Evolutionary conservation across 129 eudicot genomes (phyloP).

Genomic region (Logfia minima): DNA sequence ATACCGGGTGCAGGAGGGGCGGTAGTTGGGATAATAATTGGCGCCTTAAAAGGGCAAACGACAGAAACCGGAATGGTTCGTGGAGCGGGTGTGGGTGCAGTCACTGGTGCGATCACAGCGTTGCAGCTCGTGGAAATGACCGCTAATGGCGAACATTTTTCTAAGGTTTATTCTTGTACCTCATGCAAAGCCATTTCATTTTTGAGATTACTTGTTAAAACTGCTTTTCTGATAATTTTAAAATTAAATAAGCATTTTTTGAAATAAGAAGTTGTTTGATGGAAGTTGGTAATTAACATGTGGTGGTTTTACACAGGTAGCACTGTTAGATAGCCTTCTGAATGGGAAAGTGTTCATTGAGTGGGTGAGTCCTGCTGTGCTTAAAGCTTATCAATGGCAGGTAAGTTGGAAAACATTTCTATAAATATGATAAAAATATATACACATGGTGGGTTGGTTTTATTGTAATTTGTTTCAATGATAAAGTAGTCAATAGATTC

Average conservation of each 20-base stretch:
- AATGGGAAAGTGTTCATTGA: constrained; percentile 79
- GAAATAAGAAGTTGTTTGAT: background rate
- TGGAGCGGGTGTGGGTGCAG: constrained; percentile 72
- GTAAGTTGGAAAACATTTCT: constrained; percentile 26
- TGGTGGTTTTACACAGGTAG: constrained; percentile 49
- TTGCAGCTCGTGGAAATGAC: constrained; percentile 65
- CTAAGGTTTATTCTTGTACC: constrained; percentile 49
- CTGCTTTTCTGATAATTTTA: background rate
- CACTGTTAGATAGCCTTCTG: constrained; percentile 64
- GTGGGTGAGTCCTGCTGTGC: constrained; percentile 87
- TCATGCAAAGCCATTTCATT: background rate
- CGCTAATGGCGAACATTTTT: constrained; percentile 61
- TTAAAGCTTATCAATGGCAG: constrained; percentile 85
- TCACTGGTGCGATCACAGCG: constrained; percentile 77
- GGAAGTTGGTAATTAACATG: background rate
- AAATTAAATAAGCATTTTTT: no score
- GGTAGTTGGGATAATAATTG: constrained; percentile 56
- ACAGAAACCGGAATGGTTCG: constrained; percentile 75
- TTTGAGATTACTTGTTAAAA: background rate
- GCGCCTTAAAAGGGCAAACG: constrained; percentile 83
- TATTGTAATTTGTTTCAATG: background rate
- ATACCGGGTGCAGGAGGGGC: constrained; percentile 62
- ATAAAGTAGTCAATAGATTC: constrained; percentile 18
- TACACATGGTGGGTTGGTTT: constrained; percentile 26
- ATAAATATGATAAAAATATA: background rate